Evolutionary conservation across 2,329 filamentous ascomycete genomes (phyloP), one percentile per base, ranked within the genome.

Genomic region (Alternaria brassicicola): DNA sequence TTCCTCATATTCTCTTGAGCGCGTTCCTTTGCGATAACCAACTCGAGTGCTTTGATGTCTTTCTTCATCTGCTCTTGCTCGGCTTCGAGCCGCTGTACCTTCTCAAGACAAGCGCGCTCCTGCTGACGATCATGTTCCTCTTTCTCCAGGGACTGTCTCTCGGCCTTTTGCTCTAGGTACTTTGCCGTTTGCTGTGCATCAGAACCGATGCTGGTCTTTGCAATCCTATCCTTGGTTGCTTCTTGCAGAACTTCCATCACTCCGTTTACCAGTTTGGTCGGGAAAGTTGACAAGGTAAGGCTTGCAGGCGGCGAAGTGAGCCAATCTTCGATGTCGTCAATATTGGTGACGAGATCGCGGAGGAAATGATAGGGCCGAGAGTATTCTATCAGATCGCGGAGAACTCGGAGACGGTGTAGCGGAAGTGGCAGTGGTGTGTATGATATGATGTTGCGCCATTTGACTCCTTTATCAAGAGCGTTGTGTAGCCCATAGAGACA

Each of bases 301-400:
- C 19, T 23, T 17, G 5, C 17, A 13, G 39, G 23, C 15, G 45
- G 46, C 1, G 39, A 39, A 7, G 21, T 54, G 8, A 61, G 58
- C 58, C 58, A 61, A 15, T 9, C 6, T 19, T 61, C 46, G 6
- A 61, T 47, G 7, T 58, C 53, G 7, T 52, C 13, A n/a, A 60
- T 41, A 6, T 31, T 31, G 38, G 23, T n/a, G 10, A 57, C 8
- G 2, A 61, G 38, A 17, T 47, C 38, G 3, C 17, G 25, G 6
- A 58, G 25, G 6, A 33, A 13, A 1, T 31, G 49, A 15, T 41
- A 36, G 1, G 49, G 42, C 13, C 30, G 33, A 9, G 45, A 19
- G 9, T 33, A 13, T 1, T 28, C n/a, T n/a, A 57, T 36, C 23
- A 48, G 17, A 17, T 41, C n/a, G 23, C 33, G 50, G 33, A 61